Evolutionary conservation across 2,329 filamentous ascomycete genomes (phyloP), one percentile per base, ranked within the genome.

Genomic region (Herpotrichia juniperi): DNA sequence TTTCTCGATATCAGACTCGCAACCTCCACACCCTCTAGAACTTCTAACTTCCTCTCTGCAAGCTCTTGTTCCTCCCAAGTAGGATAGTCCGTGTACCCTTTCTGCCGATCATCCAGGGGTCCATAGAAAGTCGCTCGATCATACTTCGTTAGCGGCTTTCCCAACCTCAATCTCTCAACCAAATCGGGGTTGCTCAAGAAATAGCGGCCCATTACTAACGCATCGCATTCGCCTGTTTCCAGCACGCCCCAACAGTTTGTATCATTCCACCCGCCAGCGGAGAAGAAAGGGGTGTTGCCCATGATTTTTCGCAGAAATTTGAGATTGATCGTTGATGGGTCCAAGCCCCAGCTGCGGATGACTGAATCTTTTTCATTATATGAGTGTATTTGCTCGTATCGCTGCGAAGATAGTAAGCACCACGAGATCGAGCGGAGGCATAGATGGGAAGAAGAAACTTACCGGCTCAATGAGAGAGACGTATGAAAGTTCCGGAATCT

Each of bases 381-480:
- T 25, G 74, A 79, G 56, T 79, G 76, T 31, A 83, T 75, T 62
- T 84, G 81, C 51, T 84, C 81, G 61, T 76, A 83, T 14, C 78
- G 62, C 64, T 68, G 17, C 2, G 17, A 25, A 14, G 11, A 25
- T 11, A 6, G 26, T 47, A 10, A 25, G 17, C 16, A 37, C 10
- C 7, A 31, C 45, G 31, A 47, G 51, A 24, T 4, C n/a, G 12
- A n/a, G 28, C 31, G 4, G 14, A 17, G 28, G 21, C 39, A 8
- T 39, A 26, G 19, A 34, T 25, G n/a, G n/a, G n/a, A 4, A 11
- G 3, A 25, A 24, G 34, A 4, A 4, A 56, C 62, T 61, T 35
- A 66, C 63, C 31, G 81, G 81, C 65, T 84, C 82, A 42, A 85
- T 74, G 39, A 84, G 81, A 68, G 78, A 81, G 14, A 84, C 78